phyloP scores from a whole-genome alignment of 1,284 basidiomycete genomes.

The Puccinia horiana region DNA sequence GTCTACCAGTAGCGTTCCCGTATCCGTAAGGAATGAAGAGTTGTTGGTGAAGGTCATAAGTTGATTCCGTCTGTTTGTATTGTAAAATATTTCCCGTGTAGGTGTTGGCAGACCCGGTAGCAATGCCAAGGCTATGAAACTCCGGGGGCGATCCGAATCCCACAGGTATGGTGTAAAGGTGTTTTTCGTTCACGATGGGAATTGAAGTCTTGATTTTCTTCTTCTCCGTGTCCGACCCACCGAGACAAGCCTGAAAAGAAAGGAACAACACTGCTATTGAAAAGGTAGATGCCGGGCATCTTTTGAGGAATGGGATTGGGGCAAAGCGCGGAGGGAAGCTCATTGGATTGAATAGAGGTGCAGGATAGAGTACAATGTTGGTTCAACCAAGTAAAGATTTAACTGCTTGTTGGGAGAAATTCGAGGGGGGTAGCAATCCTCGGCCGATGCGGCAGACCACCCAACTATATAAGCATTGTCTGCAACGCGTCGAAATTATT shows the following conservation, averaged over 20 bases:
- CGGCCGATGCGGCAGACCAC: not conserved
- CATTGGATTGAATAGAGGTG: not conserved
- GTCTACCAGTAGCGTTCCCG: slow-evolving; percentile 46
- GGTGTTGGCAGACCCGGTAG: slow-evolving; percentile 49
- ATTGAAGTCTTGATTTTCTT: slow-evolving; percentile 48
- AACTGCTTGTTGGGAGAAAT: not conserved
- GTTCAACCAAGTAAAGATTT: not conserved
- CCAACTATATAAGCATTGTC: slow-evolving; percentile 1
- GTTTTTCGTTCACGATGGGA: slow-evolving; percentile 31
- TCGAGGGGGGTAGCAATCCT: not conserved
- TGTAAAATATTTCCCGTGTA: slow-evolving; percentile 34
- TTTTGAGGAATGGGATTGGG: not conserved
- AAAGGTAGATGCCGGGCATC: not conserved
- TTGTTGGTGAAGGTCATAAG: slow-evolving; percentile 27
- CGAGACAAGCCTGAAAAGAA: slow-evolving; percentile 14
- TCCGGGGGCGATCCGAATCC: slow-evolving; percentile 47
- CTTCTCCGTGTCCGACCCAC: not conserved
- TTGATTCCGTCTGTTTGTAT: slow-evolving; percentile 35
- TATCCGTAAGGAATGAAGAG: slow-evolving; percentile 48
- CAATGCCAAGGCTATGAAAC: slow-evolving; percentile 44
- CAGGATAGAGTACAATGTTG: not conserved
- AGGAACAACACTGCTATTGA: not conserved
- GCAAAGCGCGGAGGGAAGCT: not conserved
- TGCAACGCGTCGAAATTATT: not conserved
- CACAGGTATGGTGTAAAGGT: slow-evolving; percentile 42